Base-by-base conservation (phyloP, 805 yeast species). In the Yarrowia sp. region DNA sequence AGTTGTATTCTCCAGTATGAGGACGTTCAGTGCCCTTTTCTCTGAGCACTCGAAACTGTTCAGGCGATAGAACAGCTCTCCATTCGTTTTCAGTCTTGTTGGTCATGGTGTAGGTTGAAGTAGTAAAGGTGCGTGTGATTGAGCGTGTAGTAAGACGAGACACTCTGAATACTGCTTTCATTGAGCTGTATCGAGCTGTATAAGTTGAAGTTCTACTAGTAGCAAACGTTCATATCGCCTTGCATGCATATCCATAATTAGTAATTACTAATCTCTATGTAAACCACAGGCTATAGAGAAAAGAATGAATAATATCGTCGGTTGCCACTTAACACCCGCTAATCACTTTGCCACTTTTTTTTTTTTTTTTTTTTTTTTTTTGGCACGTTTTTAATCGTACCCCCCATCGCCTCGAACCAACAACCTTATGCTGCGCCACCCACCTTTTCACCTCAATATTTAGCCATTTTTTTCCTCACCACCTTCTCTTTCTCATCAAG, bases 21-120 rank as follows among this genome's bases (percentile, higher is more conserved):
- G 93, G 89, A 9, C 84, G 78, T 71, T 88, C 95, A 4, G 95
- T 88, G 45, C 86, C 89, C 72, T 83, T 85, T 67, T 87, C 82
- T 68, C 97, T 83, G 64, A 95, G 78, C 1, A 95, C 89, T 18
- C 84, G 81, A 73, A 89, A 88, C 73, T 93, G 98, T 50, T 80
- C 85, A 1, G 96, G 91, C 1, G 86, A 75, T 44, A 95, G 80
- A 0, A 84, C 76, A 0, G 96, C 95, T 71, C 83, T 81, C 98
- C 99, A 93, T 74, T 90, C 92, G 1, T 76, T 72, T 4, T 86
- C 87, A 0, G 78, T 48, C 10, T 69, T 68, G 60, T 61, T 67
- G 22, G 66, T 44, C 69, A 66, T 67, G 44, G 28, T 15, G 28
- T 22, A 22, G 3, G 33, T 15, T 18, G 44, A 39, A 1, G 60